Percentiles rank a stretch among this genome's conserved stretches.
Evolutionary conservation across 352 stramenopile genomes (phyloP).

Genomic region (Phytophthora chlamydospora): DNA sequence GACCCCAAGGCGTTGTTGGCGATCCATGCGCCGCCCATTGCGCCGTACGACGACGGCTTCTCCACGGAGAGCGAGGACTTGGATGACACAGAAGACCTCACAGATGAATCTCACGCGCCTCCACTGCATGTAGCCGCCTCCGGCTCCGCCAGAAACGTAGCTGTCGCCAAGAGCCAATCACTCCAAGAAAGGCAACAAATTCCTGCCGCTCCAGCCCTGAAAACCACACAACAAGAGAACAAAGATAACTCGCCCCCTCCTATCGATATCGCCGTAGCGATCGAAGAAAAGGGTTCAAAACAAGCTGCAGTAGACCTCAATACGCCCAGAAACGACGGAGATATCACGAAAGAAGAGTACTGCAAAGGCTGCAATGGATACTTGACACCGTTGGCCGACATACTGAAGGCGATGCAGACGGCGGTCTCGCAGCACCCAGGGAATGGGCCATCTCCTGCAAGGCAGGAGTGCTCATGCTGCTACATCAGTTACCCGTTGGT

Average conservation of each 20-base stretch:
- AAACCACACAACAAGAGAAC: no score
- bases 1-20: slow-evolving; percentile 22
- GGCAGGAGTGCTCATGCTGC: slow-evolving; percentile 15
- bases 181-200: no score
- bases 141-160: no score
- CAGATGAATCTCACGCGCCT: neutral
- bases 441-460: neutral
- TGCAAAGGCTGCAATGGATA: neutral
- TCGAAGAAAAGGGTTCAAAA: no score
- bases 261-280: no score
- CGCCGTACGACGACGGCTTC: slow-evolving; percentile 29
- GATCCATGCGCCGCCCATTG: slow-evolving; percentile 22
- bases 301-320: no score
- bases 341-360: no score
- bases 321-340: no score
- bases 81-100: neutral
- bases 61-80: slow-evolving; percentile 18
- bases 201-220: no score
- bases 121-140: no score
- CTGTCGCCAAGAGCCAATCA: no score
- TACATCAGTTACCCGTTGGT: slow-evolving; percentile 12
- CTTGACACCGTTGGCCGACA: slow-evolving; percentile 2
- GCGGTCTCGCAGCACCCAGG: slow-evolving; percentile 4
- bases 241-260: no score
- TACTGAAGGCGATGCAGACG: slow-evolving; percentile 5